Evolutionary conservation across 2,329 filamentous ascomycete species (phyloP).

Genomic region (Claviceps lovelessii): DNA sequence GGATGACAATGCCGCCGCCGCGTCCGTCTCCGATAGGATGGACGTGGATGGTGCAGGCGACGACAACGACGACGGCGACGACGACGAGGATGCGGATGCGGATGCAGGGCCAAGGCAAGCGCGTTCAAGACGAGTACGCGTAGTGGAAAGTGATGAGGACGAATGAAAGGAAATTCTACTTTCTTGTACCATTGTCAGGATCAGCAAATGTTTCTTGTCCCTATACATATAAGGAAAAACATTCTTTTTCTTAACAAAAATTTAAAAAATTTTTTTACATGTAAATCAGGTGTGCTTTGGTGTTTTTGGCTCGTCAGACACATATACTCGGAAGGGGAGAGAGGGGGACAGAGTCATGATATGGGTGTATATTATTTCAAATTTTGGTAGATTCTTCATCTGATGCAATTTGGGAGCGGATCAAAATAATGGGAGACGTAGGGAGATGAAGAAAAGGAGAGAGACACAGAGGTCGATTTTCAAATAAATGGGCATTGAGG

Average conservation of each 20-base stretch:
- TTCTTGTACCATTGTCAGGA: neutral
- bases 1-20: constrained; percentile 20
- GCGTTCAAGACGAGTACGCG: constrained; percentile 34
- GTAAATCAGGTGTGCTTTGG: too few relatives aligned
- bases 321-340: too few relatives aligned
- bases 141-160: constrained; percentile 24
- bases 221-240: too few relatives aligned
- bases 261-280: too few relatives aligned
- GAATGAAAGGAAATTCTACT: neutral
- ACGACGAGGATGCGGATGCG: constrained; percentile 33
- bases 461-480: neutral
- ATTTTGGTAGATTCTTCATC: too few relatives aligned
- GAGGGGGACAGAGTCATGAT: too few relatives aligned
- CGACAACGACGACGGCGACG: constrained; percentile 18
- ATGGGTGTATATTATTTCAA: neutral
- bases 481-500: too few relatives aligned
- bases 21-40: constrained; percentile 28
- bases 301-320: too few relatives aligned
- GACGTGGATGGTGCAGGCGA: constrained; percentile 27
- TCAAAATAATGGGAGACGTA: neutral
- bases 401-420: neutral
- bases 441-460: neutral
- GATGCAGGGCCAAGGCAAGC: constrained; percentile 24
- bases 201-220: neutral
- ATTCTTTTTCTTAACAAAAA: neutral